phyloP scores from a whole-genome alignment of 2,329 filamentous ascomycete genomes.

The Ophiostoma pallidulum region DNA sequence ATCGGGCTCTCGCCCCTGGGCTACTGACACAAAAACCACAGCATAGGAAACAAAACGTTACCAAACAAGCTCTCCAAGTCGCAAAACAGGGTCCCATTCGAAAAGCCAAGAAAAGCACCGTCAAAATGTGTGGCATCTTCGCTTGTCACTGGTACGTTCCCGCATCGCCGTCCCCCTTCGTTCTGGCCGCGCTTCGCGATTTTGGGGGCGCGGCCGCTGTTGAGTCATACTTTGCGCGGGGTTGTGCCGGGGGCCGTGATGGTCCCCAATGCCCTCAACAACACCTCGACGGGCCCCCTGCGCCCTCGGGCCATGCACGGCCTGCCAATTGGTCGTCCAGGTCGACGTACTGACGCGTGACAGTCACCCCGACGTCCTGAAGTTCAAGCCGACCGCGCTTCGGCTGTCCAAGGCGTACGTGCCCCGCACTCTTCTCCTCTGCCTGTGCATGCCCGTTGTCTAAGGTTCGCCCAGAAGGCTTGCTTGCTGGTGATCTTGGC shows the following conservation, averaged over 20 bases:
- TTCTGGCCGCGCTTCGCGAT: conserved; percentile 3
- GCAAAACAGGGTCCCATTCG: not conserved
- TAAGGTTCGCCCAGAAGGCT: not conserved
- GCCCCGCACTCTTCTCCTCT: not conserved
- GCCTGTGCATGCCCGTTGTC: conserved; percentile 18
- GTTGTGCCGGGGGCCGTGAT: conserved; percentile 9
- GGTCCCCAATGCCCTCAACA: not conserved
- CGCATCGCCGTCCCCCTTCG: conserved; percentile 1
- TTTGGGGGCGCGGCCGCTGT: conserved; percentile 25
- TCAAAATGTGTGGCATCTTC: conserved; percentile 87
- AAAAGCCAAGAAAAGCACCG: not conserved
- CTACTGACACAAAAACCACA: conserved; percentile 2
- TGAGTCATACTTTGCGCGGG: conserved; percentile 15
- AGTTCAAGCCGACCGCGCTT: conserved; percentile 92
- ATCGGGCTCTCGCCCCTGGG: not conserved
- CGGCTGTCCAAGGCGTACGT: conserved; percentile 89
- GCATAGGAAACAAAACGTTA: not conserved
- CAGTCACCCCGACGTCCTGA: conserved; percentile 84
- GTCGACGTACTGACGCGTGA: conserved; percentile 7
- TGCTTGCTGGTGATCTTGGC: too few relatives aligned
- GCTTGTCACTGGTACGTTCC: conserved; percentile 77
- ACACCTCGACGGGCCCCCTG: not conserved
- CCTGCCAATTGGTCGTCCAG: not conserved
- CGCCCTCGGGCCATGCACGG: not conserved
- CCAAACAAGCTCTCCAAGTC: not conserved